These are phyloP conservation scores for Acer campestre DNA, from an alignment of 345 rosid species.

Conservation along the genomic window DNA sequence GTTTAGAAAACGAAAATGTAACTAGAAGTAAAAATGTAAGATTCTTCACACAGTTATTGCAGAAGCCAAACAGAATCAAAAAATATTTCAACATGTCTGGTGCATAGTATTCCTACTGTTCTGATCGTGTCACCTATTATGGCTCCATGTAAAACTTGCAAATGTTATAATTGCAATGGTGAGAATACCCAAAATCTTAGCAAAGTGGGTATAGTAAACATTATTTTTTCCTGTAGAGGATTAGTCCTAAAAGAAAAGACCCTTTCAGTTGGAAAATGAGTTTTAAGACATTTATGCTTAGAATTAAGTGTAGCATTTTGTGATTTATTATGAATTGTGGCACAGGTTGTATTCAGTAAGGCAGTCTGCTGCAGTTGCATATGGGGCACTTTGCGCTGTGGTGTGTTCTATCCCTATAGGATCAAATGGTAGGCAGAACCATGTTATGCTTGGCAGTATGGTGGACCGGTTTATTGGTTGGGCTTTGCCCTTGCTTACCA, in stretches of 20 bases:
- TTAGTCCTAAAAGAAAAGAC: neutral
- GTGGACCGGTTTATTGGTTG: constrained; percentile 81
- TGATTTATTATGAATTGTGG: constrained; percentile 14
- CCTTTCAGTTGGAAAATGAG: neutral
- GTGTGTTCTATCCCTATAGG: constrained; percentile 70
- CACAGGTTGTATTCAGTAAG: constrained; percentile 71
- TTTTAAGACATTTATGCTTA: neutral
- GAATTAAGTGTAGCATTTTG: neutral
- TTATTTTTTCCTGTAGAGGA: neutral
- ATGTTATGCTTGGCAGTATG: constrained; percentile 70
- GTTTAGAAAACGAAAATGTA: neutral
- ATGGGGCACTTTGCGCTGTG: constrained; percentile 79
- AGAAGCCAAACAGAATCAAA: neutral
- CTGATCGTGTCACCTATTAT: neutral
- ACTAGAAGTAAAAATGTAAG: neutral
- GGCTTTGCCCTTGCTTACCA: constrained; percentile 82
- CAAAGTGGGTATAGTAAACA: neutral
- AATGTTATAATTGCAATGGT: neutral
- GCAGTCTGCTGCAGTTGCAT: constrained; percentile 69
- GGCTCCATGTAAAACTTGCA: neutral
- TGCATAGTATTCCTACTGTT: neutral
- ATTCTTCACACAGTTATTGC: neutral
- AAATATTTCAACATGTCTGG: too few species aligned
- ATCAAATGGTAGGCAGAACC: constrained; percentile 73
- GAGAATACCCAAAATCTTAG: neutral